Conservation (phyloP, 2,329 filamentous ascomycete genomes). For the Akanthomyces lecanii region DNA sequence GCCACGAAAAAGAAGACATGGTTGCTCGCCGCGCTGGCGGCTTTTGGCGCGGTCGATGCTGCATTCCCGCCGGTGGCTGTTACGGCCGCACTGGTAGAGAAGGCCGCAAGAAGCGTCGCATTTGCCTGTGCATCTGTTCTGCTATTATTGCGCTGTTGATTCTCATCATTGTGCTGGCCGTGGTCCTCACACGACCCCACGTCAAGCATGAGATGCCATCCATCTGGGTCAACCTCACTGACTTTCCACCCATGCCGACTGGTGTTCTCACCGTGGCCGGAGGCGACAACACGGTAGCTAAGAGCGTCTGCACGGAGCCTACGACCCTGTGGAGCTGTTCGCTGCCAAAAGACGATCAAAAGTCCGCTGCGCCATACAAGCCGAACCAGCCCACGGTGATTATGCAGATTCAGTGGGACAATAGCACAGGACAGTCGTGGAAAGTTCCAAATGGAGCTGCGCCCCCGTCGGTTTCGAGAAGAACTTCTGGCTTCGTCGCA, state of each 20-base stretch:
- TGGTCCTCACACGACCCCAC: conserved; percentile 43
- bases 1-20: conserved; percentile 63
- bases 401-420: conserved; percentile 71
- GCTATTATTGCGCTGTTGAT: conserved; percentile 52
- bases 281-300: conserved; percentile 60
- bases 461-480: conserved; percentile 26
- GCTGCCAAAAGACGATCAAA: conserved; percentile 72
- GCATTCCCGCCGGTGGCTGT: conserved; percentile 59
- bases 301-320: conserved; percentile 66
- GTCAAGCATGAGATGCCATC: conserved; percentile 31
- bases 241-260: conserved; percentile 81
- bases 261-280: conserved; percentile 76
- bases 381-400: conserved; percentile 73
- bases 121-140: conserved; percentile 51
- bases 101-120: conserved; percentile 57
- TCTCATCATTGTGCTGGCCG: conserved; percentile 53
- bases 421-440: conserved; percentile 50
- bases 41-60: conserved; percentile 62
- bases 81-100: conserved; percentile 61
- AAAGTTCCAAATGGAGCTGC: conserved; percentile 39
- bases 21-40: conserved; percentile 53
- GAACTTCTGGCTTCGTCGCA: conserved; percentile 25
- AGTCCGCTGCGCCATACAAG: conserved; percentile 57
- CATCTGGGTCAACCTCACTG: conserved; percentile 78
- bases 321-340: conserved; percentile 82